Evolutionary conservation across 176 grass and related monocot species (phyloP).

Genomic region (Carex myosuroides): DNA sequence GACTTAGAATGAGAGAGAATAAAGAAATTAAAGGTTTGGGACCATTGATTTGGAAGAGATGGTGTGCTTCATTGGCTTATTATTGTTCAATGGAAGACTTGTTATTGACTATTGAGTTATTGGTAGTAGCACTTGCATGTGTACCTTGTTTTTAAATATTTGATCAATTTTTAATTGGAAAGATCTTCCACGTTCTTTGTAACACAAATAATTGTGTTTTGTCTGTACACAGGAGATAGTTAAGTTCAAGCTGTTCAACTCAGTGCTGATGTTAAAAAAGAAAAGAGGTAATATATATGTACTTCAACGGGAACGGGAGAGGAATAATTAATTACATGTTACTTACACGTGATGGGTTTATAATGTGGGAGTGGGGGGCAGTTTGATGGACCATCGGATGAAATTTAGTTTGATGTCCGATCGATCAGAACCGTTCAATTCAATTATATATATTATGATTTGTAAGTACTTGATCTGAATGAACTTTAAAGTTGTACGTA

Average conservation of each 20-base stretch:
- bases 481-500: too few relatives aligned
- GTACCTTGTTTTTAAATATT: neutral
- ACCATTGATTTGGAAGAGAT: slow-evolving; percentile 3
- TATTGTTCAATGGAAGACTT: slow-evolving; percentile 9
- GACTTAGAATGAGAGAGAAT: neutral
- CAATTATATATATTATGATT: too few relatives aligned
- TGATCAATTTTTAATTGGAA: neutral
- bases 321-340: too few relatives aligned
- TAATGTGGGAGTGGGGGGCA: too few relatives aligned
- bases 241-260: neutral
- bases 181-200: slow-evolving; percentile 8
- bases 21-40: slow-evolving; percentile 5
- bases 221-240: neutral
- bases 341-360: too few relatives aligned
- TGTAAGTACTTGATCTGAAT: too few relatives aligned
- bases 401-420: too few relatives aligned
- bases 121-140: neutral
- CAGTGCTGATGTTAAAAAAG: neutral
- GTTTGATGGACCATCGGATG: too few relatives aligned
- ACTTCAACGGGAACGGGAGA: neutral
- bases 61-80: slow-evolving; percentile 21
- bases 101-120: neutral
- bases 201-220: neutral
- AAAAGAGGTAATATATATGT: neutral
- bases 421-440: too few relatives aligned